Base-by-base conservation (phyloP, 345 rosid genomes). In the Arabidopsis thaliana region DNA sequence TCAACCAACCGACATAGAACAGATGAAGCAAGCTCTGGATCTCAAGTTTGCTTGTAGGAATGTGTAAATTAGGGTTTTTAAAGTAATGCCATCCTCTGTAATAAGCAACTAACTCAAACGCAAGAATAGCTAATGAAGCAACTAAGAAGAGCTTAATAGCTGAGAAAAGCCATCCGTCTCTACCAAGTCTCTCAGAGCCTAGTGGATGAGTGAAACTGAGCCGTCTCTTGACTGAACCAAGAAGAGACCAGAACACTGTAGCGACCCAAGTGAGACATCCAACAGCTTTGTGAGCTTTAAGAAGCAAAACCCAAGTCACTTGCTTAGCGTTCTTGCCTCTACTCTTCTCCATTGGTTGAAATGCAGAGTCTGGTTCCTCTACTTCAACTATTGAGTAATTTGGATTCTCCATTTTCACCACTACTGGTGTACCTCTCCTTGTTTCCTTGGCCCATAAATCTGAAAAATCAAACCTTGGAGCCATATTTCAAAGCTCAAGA, bases 261-360 rank as follows among this genome's bases (percentile, higher is more conserved):
- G 89, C 93, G 6, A 91, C 20, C 96, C 89, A 89, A 71, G 94
- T 81, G 46, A 92, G 82, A 66, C 88, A 89, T 7, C 96, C 96
- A 45, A 87, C 91, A 28, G 96, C 97, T 72, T 73, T 84, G 20
- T 92, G 91, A 82, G 96, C 97, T 70, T 87, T 88, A 57, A 92
- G 96, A 48, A 92, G 93, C 75, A 92, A 71, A 69, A 92, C 93
- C 97, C 97, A 92, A 9, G 88, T 90, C 42, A 90, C 91, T 73
- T 92, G 96, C 81, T 86, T 92, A 0, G 89, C 96, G 52, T 89
- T 92, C 71, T 90, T 90, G 78, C 88, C 93, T 80, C 97, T 81
- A 72, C 81, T 86, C 82, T 80, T 92, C 75, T 90, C 97, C 48
- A 88, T 85, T 0, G 92, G 92, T 78, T 78, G 65, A 71, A 92